Evolutionary conservation across 176 grass and related monocot genomes (phyloP).

Genomic region (Bonia amplexicaulis): DNA sequence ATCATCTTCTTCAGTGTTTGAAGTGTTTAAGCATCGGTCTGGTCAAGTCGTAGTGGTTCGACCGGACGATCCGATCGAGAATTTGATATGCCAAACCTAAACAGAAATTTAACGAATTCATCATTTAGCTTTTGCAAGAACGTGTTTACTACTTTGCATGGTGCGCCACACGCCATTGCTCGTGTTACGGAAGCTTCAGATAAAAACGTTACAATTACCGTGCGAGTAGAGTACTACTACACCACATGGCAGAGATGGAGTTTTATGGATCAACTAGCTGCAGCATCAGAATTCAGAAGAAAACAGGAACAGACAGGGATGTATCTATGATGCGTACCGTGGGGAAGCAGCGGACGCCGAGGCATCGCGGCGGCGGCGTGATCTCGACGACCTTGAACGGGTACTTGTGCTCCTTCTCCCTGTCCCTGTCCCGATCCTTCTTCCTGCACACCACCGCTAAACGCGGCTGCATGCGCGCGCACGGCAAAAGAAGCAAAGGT

Average conservation of each 20-base stretch:
- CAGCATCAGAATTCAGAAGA: neutral
- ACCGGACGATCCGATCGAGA: too few relatives aligned
- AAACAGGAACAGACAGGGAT: neutral
- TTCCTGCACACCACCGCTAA: constrained; percentile 71
- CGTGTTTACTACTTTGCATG: neutral
- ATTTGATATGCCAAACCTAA: too few relatives aligned
- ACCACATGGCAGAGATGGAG: neutral
- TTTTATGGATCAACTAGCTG: neutral
- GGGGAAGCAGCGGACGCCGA: constrained; percentile 90
- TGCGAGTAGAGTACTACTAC: too few relatives aligned
- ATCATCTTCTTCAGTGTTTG: too few relatives aligned
- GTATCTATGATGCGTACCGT: constrained; percentile 31
- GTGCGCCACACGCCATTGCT: neutral
- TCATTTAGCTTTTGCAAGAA: neutral
- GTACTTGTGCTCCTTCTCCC: constrained; percentile 56
- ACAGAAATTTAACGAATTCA: neutral
- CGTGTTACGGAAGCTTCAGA: neutral
- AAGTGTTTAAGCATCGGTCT: too few relatives aligned
- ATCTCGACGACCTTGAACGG: constrained; percentile 93
- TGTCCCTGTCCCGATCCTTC: constrained; percentile 59
- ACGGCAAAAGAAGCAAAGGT: neutral
- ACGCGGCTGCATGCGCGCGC: constrained; percentile 24
- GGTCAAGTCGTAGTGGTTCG: too few relatives aligned
- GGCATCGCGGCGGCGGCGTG: constrained; percentile 78
- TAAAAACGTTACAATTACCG: too few relatives aligned